Evolutionary conservation across 2,329 filamentous ascomycete genomes (phyloP), one percentile per base, ranked within the genome.

Genomic region (Penicillium aurantiogriseum): DNA sequence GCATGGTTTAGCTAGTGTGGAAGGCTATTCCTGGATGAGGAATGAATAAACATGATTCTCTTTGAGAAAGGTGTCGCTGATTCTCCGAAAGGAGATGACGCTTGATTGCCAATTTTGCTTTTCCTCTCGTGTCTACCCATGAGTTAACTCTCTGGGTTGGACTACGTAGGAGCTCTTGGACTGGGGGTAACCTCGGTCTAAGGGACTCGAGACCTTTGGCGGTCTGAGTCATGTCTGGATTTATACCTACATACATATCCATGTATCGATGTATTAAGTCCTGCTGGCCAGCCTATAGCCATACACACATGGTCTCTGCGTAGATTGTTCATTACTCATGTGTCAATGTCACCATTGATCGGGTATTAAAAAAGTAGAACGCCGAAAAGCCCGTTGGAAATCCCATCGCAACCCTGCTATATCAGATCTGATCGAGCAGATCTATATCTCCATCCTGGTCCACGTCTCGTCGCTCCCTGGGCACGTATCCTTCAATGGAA

Each of bases 51-150:
- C 60, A 72, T 67, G 70, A 71, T 71, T 73, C 65, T 67, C 67
- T 60, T 61, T 67, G 77, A 82, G 79, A 81, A 83, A 92, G 91
- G 91, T 96, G 91, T 96, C 91, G 91, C 91, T 78, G 89, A 93
- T 82, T 91, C 87, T 85, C 79, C 70, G 76, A 76, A 71, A 62
- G 80, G 82, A 80, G 88, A 90, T 84, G 86, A 94, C 74, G 91
- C 91, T 96, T 91, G 91, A 96, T 92, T 86, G 91, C 91, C 91
- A 96, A 83, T 79, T 76, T 76, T 75, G 67, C 75, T 67, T 66
- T 0, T 65, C 63, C 67, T 63, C 65, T 63, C 65, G 58, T 65
- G 64, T 69, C 59, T 59, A 48, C 55, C 51, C 56, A 55, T 29
- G 54, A 51, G 57, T 36, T 35, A 17, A 36, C 21, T 31, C 53